phyloP scores from a whole-genome alignment of 192 early-diverging fungal genomes.

The Linnemannia zychae region DNA sequence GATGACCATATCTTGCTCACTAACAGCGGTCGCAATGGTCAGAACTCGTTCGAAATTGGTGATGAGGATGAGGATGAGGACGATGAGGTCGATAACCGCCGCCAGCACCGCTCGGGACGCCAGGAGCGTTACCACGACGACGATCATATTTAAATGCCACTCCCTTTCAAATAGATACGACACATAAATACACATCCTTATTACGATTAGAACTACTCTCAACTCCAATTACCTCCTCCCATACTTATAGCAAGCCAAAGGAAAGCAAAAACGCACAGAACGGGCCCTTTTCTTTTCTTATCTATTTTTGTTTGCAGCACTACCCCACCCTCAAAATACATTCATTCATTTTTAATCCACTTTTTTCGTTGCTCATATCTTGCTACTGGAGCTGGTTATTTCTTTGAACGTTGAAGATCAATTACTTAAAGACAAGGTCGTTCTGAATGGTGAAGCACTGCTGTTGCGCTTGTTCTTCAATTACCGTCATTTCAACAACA shows the following conservation, averaged over 20 bases:
- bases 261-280: conserved; percentile 3
- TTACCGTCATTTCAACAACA: no score
- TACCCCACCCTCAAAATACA: background rate
- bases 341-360: background rate
- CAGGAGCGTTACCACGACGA: conserved; percentile 55
- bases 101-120: conserved; percentile 29
- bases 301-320: conserved; percentile 8
- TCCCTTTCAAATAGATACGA: background rate
- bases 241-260: background rate
- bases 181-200: background rate
- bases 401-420: background rate
- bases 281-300: background rate
- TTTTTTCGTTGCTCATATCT: background rate
- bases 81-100: conserved; percentile 37
- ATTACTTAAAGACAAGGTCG: no score
- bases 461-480: no score
- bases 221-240: background rate
- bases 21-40: conserved; percentile 28
- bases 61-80: conserved; percentile 55
- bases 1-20: conserved; percentile 45
- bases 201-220: background rate
- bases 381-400: background rate
- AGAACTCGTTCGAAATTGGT: conserved; percentile 52
- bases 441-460: no score
- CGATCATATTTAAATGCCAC: conserved; percentile 22